A percentile compares a stretch with the other conserved stretches of the same genome.
Conservation (phyloP, 2,329 filamentous ascomycete species). For the Neopestalotiopsis rosae region DNA sequence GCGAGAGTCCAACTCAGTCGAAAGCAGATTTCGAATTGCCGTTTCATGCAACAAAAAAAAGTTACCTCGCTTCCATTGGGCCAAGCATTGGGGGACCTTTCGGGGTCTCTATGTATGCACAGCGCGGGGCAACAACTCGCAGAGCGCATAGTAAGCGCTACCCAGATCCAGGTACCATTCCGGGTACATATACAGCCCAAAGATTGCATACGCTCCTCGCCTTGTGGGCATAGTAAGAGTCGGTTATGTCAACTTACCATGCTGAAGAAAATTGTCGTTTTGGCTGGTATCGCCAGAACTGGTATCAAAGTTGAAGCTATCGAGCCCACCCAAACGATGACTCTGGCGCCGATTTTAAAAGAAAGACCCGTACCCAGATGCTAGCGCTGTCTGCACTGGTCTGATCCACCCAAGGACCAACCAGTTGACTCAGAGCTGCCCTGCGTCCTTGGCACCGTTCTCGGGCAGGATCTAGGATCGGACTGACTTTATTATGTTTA, state of each 20-base stretch:
- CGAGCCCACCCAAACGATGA: constrained; percentile 3
- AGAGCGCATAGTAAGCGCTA: constrained; percentile 7
- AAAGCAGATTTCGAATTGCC: not conserved
- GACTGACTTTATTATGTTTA: not conserved
- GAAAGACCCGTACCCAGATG: constrained; percentile 6
- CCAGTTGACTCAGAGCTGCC: not conserved
- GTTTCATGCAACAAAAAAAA: not conserved
- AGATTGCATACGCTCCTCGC: not conserved
- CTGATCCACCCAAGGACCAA: not conserved
- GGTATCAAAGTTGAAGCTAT: constrained; percentile 9
- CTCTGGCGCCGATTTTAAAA: constrained; percentile 1
- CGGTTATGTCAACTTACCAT: constrained; percentile 9
- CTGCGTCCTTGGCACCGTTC: not conserved
- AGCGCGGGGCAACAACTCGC: constrained; percentile 5
- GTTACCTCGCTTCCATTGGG: not conserved
- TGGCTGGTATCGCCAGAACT: not conserved
- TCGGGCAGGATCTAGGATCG: not conserved
- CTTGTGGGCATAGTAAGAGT: constrained; percentile 6
- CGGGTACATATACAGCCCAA: not conserved
- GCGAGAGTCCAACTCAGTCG: not conserved
- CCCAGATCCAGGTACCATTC: not conserved
- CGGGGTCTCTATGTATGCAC: constrained; percentile 3
- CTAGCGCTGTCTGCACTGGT: not conserved
- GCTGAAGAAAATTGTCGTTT: not conserved
- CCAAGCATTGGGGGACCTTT: constrained; percentile 5